These are phyloP conservation scores for Pichia norvegensis DNA, from an alignment of 1,139 yeast species.

Conservation along the genomic window DNA sequence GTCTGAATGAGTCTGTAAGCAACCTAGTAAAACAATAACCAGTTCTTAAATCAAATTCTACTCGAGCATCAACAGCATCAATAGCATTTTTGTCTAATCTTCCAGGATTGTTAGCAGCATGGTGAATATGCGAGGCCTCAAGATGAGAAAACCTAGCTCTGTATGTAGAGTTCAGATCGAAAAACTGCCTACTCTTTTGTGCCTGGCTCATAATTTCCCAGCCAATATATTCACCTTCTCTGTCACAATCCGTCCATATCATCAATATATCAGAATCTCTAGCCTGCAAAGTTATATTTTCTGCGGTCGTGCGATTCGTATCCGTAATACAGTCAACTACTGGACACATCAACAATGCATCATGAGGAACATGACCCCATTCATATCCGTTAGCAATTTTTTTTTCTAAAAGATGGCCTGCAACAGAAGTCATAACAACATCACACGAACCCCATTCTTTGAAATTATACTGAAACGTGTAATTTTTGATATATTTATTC, in stretches of 20 bases:
- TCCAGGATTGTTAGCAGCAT: conserved; percentile 67
- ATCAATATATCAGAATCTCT: conserved; percentile 52
- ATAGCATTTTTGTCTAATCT: conserved; percentile 62
- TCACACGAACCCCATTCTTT: conserved; percentile 52
- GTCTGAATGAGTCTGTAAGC: conserved; percentile 45
- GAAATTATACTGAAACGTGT: conserved; percentile 64
- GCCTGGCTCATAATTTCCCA: conserved; percentile 75
- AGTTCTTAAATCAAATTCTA: conserved; percentile 80
- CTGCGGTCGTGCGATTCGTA: conserved; percentile 44
- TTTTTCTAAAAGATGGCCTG: conserved; percentile 67
- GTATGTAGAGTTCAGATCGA: conserved; percentile 43
- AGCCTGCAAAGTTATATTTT: conserved; percentile 68
- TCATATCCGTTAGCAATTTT: conserved; percentile 58
- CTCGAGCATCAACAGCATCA: conserved; percentile 77
- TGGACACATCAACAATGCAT: conserved; percentile 64
- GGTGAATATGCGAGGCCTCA: conserved; percentile 62
- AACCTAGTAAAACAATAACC: conserved; percentile 87
- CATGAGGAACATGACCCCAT: conserved; percentile 69
- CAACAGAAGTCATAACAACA: conserved; percentile 87
- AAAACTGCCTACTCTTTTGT: conserved; percentile 39
- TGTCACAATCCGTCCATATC: conserved; percentile 99
- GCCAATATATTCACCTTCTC: conserved; percentile 97
- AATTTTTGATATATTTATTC: conserved; percentile 65
- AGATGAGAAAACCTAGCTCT: conserved; percentile 86
- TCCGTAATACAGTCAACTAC: conserved; percentile 36